A percentile compares a stretch with the other conserved stretches of the same genome.
These are phyloP conservation scores for Rhizopus delemar DNA, from an alignment of 371 early-diverging fungal genomes.

Conservation along the genomic window DNA sequence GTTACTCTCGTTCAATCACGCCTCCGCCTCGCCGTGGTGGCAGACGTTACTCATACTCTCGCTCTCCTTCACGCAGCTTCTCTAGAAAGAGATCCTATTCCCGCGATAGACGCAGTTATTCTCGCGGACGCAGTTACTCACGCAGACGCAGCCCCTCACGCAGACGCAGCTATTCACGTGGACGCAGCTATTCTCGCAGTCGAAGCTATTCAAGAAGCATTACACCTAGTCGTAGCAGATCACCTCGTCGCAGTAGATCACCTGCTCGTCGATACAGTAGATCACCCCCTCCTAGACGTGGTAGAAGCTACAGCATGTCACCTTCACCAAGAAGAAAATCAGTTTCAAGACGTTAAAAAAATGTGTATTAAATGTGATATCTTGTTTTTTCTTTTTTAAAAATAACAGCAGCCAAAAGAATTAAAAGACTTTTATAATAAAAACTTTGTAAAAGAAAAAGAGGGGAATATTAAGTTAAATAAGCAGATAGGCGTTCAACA, in stretches of 20 bases:
- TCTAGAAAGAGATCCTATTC: slow-evolving; percentile 34
- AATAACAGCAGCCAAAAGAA: background rate
- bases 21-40: slow-evolving; percentile 16
- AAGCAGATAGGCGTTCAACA: slow-evolving; percentile 25
- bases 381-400: background rate
- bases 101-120: slow-evolving; percentile 33
- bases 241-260: slow-evolving; percentile 23
- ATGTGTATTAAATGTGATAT: background rate
- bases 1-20: slow-evolving; percentile 29
- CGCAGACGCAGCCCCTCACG: slow-evolving; percentile 26
- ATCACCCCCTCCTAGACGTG: slow-evolving; percentile 22
- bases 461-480: slow-evolving; percentile 18
- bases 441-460: background rate
- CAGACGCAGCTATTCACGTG: slow-evolving; percentile 33
- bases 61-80: slow-evolving; percentile 38
- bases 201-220: slow-evolving; percentile 26
- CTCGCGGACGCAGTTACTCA: slow-evolving; percentile 41
- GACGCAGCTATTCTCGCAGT: slow-evolving; percentile 41
- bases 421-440: background rate
- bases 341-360: slow-evolving; percentile 1
- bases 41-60: slow-evolving; percentile 41
- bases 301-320: slow-evolving; percentile 14
- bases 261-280: slow-evolving; percentile 17
- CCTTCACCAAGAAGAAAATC: slow-evolving; percentile 12
- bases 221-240: slow-evolving; percentile 21